Evolutionary conservation across 768 basidiomycete genomes (phyloP).

Genomic region (Calocera viscosa): DNA sequence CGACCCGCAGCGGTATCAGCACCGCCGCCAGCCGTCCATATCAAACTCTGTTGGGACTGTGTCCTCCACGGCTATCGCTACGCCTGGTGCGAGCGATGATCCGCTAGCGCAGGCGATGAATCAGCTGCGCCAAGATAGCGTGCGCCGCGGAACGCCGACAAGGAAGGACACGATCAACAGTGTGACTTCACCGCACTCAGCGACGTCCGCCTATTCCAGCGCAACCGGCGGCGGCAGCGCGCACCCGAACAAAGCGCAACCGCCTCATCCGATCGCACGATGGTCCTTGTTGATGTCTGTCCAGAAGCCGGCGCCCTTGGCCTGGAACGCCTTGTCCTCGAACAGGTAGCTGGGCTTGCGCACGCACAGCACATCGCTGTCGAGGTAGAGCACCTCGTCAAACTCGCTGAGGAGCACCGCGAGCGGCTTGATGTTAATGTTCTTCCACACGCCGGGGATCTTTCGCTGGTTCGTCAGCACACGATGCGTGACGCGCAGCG

Average conservation of each 20-base stretch:
- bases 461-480: not conserved
- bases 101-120: constrained; percentile 16
- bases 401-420: constrained; percentile 28
- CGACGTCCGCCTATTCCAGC: not conserved
- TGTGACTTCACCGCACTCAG: not conserved
- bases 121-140: constrained; percentile 10
- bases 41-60: constrained; percentile 21
- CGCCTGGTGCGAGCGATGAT: constrained; percentile 17
- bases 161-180: not conserved
- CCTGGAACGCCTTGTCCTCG: constrained; percentile 23
- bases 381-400: constrained; percentile 31
- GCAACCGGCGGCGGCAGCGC: not conserved
- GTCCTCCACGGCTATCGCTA: constrained; percentile 31
- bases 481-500: constrained; percentile 23
- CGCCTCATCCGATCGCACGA: constrained; percentile 23
- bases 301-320: constrained; percentile 31
- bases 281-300: constrained; percentile 34
- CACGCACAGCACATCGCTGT: constrained; percentile 31
- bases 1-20: constrained; percentile 45
- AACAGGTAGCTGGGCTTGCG: constrained; percentile 31
- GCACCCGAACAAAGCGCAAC: constrained; percentile 10
- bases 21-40: constrained; percentile 14
- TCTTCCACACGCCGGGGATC: constrained; percentile 20
- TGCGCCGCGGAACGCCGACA: constrained; percentile 3
- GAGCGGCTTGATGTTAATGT: constrained; percentile 28